These are phyloP conservation scores for Hypoxylon fuscum DNA, from an alignment of 495 filamentous ascomycete species.

Conservation along the genomic window DNA sequence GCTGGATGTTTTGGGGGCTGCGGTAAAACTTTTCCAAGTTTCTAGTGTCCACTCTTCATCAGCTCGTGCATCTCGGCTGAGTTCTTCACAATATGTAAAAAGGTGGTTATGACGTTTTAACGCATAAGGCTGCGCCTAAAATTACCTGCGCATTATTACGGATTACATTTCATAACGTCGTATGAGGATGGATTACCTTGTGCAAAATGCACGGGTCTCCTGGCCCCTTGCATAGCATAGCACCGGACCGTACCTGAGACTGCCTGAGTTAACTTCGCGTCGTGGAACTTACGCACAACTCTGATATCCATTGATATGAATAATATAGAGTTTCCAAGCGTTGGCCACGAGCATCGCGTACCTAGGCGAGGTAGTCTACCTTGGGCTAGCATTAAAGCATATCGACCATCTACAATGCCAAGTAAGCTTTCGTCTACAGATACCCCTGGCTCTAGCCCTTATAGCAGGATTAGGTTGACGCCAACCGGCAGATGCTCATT, in stretches of 20 bases:
- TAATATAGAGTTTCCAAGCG: neutral
- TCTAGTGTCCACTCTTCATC: constrained; percentile 18
- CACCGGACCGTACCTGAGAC: constrained; percentile 13
- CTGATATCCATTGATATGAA: constrained; percentile 6
- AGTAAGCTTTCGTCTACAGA: constrained; percentile 11
- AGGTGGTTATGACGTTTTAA: constrained; percentile 29
- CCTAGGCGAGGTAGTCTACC: no score
- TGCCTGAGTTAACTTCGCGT: constrained; percentile 8
- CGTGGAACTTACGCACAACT: constrained; percentile 31
- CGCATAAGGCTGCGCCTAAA: constrained; percentile 34
- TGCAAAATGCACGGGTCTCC: constrained; percentile 11
- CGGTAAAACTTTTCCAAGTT: constrained; percentile 28
- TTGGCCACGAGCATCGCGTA: neutral
- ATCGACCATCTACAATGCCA: no score
- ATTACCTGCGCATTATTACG: no score
- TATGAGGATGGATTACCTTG: neutral
- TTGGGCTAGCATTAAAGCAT: constrained; percentile 10
- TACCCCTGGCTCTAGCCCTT: constrained; percentile 20
- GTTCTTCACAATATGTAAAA: constrained; percentile 22
- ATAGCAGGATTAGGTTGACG: constrained; percentile 29
- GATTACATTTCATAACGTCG: no score
- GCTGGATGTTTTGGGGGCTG: constrained; percentile 10
- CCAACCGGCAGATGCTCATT: constrained; percentile 41
- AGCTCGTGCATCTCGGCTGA: constrained; percentile 29
- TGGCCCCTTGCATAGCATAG: constrained; percentile 33